Evolutionary conservation across 345 rosid species (phyloP).

Genomic region (Citrus australasica): DNA sequence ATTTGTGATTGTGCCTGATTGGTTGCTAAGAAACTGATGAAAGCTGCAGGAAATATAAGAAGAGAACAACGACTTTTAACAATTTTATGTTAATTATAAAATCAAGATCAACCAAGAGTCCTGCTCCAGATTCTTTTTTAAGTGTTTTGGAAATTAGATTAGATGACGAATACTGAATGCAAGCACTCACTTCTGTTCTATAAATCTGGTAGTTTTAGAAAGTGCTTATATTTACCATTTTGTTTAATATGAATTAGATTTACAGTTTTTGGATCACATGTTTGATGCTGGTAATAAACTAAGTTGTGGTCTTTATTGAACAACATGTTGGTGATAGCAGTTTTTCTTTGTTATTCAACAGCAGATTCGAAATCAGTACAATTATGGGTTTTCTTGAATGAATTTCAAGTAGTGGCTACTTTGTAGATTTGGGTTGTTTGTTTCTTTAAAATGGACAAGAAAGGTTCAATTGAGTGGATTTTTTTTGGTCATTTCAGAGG

Average conservation of each 20-base stretch:
- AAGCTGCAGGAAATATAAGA: no score
- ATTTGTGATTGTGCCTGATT: not conserved
- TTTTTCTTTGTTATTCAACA: not conserved
- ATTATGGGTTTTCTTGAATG: not conserved
- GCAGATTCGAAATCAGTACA: not conserved
- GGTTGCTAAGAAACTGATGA: constrained; percentile 4
- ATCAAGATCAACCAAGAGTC: not conserved
- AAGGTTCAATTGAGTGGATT: not conserved
- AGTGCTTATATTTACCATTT: not conserved
- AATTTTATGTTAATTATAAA: not conserved
- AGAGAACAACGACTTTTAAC: not conserved
- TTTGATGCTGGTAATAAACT: not conserved
- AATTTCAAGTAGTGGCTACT: not conserved
- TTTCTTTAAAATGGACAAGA: not conserved
- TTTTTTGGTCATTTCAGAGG: constrained; percentile 11
- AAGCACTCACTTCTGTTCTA: no score
- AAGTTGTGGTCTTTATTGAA: not conserved
- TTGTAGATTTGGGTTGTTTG: not conserved
- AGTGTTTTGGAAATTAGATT: not conserved
- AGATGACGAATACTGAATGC: not conserved
- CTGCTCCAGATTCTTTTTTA: not conserved
- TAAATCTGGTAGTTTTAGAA: not conserved
- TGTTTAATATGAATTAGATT: not conserved
- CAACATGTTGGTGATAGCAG: not conserved
- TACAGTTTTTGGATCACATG: not conserved